Evolutionary conservation across 352 stramenopile species (phyloP).

Genomic region (Phytophthora rubi): DNA sequence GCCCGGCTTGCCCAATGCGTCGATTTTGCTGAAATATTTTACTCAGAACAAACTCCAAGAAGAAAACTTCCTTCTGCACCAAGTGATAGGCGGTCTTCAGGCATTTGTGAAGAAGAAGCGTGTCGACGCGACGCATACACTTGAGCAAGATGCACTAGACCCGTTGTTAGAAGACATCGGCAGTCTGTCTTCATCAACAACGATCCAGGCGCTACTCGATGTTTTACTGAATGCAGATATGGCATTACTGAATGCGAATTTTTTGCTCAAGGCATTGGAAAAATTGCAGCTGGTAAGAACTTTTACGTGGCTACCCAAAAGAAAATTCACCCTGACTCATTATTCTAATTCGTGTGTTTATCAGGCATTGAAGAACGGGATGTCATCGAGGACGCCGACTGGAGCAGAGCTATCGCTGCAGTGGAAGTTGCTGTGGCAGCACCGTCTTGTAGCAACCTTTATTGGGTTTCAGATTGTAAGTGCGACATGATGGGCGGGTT

Average conservation of each 20-base stretch:
- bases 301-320: neutral
- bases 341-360: slow-evolving; percentile 18
- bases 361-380: slow-evolving; percentile 60
- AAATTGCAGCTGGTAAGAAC: slow-evolving; percentile 63
- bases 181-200: slow-evolving; percentile 67
- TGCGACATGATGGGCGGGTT: slow-evolving; percentile 4
- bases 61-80: slow-evolving; percentile 86
- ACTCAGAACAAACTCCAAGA: slow-evolving; percentile 88
- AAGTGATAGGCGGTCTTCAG: slow-evolving; percentile 76
- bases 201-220: slow-evolving; percentile 77
- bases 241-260: slow-evolving; percentile 55
- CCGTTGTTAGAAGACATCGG: slow-evolving; percentile 71
- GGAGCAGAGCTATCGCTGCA: slow-evolving; percentile 64
- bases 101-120: slow-evolving; percentile 76
- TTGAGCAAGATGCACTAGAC: slow-evolving; percentile 60
- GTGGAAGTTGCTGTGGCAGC: slow-evolving; percentile 75
- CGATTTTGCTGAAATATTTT: slow-evolving; percentile 85
- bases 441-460: slow-evolving; percentile 67
- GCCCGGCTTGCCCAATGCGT: slow-evolving; percentile 53
- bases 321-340: neutral
- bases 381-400: slow-evolving; percentile 64
- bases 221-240: slow-evolving; percentile 70
- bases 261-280: slow-evolving; percentile 67
- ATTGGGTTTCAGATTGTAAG: slow-evolving; percentile 64
- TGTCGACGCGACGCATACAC: slow-evolving; percentile 36